A percentile compares a stretch with the other conserved stretches of the same genome.
phyloP scores from a whole-genome alignment of 495 filamentous ascomycete genomes.

The Viridothelium virens region DNA sequence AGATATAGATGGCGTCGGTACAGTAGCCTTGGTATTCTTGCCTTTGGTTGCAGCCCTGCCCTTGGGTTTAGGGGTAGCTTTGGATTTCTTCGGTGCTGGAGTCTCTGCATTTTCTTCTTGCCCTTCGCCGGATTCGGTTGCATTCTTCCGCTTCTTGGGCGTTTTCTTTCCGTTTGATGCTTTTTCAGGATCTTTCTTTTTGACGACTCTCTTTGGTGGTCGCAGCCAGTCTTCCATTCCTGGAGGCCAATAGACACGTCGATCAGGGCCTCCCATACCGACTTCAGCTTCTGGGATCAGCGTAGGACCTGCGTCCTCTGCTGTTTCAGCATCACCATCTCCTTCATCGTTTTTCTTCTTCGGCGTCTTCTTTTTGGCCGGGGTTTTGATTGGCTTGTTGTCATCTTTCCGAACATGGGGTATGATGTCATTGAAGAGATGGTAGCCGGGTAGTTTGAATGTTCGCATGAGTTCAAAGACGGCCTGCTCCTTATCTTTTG shows the following conservation, averaged over 20 bases:
- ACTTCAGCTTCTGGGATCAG: slow-evolving; percentile 59
- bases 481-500: slow-evolving; percentile 96
- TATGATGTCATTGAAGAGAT: slow-evolving; percentile 67
- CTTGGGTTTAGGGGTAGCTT: neutral
- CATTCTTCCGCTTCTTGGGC: slow-evolving; percentile 11
- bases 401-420: slow-evolving; percentile 74
- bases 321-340: slow-evolving; percentile 43
- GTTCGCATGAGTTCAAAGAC: slow-evolving; percentile 89
- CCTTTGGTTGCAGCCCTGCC: neutral
- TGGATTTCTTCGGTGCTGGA: slow-evolving; percentile 4
- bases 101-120: slow-evolving; percentile 8
- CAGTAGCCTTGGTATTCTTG: neutral
- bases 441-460: slow-evolving; percentile 71
- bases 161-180: neutral
- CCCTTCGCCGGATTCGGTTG: slow-evolving; percentile 10
- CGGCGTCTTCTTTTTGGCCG: slow-evolving; percentile 35
- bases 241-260: slow-evolving; percentile 84
- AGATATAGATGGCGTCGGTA: neutral
- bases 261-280: slow-evolving; percentile 81
- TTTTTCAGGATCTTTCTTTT: slow-evolving; percentile 44
- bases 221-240: slow-evolving; percentile 87
- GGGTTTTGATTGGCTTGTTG: slow-evolving; percentile 47
- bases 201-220: slow-evolving; percentile 63
- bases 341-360: slow-evolving; percentile 39
- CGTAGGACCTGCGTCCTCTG: slow-evolving; percentile 36